Evolutionary conservation across 1,139 yeast genomes (phyloP), one percentile per base, ranked within the genome.

Genomic region (Protomyces macrosporus): DNA sequence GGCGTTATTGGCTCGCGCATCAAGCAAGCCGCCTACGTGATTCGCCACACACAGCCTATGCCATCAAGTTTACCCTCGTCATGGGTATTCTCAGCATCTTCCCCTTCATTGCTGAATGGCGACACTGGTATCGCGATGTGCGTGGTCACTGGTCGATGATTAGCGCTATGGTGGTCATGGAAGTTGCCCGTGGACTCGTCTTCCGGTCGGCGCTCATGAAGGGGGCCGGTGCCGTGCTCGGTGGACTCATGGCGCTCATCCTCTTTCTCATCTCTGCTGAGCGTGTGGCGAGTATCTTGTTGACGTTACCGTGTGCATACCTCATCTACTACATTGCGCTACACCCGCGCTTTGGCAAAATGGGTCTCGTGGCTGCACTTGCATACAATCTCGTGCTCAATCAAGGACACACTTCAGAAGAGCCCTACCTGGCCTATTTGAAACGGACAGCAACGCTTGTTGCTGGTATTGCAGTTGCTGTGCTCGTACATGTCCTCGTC

Each of bases 61-160:
- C 57, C 3, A 14, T 53, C 57, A 53, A 39, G n/a, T 53, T 53
- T 39, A 40, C 39, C 10, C 14, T 53, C 23, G 57, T 53, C 35
- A 53, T 53, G 57, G 57, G 36, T 6, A 37, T 53, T 23, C 57
- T 53, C 35, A 16, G 48, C 23, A 53, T 53, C 35, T 53, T 16
- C 10, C 57, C 57, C 30, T 53, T 53, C 50, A 53, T 53, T 6
- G n/a, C 32, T 30, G 50, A 53, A 30, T 53, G 48, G 48, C 35
- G 57, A 16, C 5, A 14, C 37, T 53, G 57, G 57, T 53, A 53
- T 40, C 36, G 32, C 12, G 57, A 53, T 35, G 57, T 53, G 4
- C 57, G 57, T 23, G 57, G 57, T 14, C 57, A 53, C 39, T 53
- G 57, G 57, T 37, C 57, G 9, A 37, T 53, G 57, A 42, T 53